Evolutionary conservation across 129 eudicot genomes (phyloP).

Genomic region (Lactuca sativa): DNA sequence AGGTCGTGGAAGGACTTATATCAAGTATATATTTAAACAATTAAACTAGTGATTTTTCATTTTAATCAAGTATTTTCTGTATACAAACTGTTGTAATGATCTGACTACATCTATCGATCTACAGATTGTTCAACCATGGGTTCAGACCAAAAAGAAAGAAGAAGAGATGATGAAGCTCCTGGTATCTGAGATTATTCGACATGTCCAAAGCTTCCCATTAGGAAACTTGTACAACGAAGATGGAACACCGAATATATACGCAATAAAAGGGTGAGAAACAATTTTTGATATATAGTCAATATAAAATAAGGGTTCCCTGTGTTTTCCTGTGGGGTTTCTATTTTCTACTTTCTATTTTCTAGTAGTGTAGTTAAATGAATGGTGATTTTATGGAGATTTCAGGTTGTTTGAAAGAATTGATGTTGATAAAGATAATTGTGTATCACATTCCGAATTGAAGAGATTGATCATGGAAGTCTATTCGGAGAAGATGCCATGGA

Average conservation of each 20-base stretch:
- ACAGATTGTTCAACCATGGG: constrained; percentile 85
- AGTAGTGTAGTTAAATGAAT: neutral
- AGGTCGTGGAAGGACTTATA: constrained; percentile 62
- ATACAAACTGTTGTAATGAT: neutral
- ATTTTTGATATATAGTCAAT: neutral
- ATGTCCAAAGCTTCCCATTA: constrained; percentile 45
- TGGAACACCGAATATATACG: constrained; percentile 53
- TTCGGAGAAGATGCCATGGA: constrained; percentile 40
- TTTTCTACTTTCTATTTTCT: too few species aligned
- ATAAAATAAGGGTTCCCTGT: too few species aligned
- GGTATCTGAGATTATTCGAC: constrained; percentile 54
- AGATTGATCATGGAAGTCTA: constrained; percentile 45
- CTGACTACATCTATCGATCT: constrained; percentile 4
- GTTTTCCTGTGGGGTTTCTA: too few species aligned
- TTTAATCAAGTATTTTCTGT: neutral
- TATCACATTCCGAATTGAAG: constrained; percentile 51
- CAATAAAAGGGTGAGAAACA: constrained; percentile 51
- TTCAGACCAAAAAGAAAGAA: constrained; percentile 63
- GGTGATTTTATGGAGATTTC: constrained; percentile 18
- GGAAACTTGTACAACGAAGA: constrained; percentile 59
- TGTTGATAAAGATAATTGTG: constrained; percentile 46
- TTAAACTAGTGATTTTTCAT: neutral
- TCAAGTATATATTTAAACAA: constrained; percentile 38
- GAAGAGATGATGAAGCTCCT: constrained; percentile 62
- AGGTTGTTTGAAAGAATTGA: constrained; percentile 62